phyloP scores from a whole-genome alignment of 345 rosid species.

The Sonneratia caseolaris region DNA sequence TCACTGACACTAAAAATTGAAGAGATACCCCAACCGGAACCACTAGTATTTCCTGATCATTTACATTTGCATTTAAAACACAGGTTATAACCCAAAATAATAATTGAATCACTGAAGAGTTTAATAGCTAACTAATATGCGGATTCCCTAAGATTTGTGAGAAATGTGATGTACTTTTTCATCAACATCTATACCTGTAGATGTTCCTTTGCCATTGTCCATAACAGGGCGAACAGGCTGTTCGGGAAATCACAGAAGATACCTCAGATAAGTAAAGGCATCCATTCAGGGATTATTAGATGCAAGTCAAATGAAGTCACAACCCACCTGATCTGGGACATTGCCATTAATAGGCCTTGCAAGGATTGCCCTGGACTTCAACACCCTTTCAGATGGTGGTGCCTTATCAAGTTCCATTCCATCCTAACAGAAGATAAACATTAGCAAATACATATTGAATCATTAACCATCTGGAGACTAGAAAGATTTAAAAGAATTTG shows the following conservation, averaged over 20 bases:
- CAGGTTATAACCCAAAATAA: background rate
- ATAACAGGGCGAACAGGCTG: constrained; percentile 51
- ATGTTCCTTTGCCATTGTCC: constrained; percentile 52
- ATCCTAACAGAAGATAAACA: constrained; percentile 35
- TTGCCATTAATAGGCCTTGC: constrained; percentile 83
- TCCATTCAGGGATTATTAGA: background rate
- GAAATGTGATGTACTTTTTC: background rate
- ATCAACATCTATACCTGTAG: constrained; percentile 36
- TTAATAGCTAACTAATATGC: background rate
- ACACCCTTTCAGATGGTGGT: constrained; percentile 51
- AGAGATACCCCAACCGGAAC: constrained; percentile 83
- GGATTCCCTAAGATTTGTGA: background rate
- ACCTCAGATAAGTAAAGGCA: background rate
- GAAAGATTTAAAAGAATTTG: background rate
- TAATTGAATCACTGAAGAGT: background rate
- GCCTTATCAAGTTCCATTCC: constrained; percentile 66
- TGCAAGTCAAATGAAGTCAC: constrained; percentile 8
- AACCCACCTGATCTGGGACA: constrained; percentile 68
- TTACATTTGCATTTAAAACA: background rate
- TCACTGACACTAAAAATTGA: constrained; percentile 80
- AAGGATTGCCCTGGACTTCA: constrained; percentile 66
- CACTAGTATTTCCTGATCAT: constrained; percentile 32
- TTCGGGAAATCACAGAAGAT: background rate
- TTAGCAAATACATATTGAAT: background rate
- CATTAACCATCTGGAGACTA: background rate